Conservation (phyloP, 2,329 filamentous ascomycete species). For the Lachnellula hyalina region DNA sequence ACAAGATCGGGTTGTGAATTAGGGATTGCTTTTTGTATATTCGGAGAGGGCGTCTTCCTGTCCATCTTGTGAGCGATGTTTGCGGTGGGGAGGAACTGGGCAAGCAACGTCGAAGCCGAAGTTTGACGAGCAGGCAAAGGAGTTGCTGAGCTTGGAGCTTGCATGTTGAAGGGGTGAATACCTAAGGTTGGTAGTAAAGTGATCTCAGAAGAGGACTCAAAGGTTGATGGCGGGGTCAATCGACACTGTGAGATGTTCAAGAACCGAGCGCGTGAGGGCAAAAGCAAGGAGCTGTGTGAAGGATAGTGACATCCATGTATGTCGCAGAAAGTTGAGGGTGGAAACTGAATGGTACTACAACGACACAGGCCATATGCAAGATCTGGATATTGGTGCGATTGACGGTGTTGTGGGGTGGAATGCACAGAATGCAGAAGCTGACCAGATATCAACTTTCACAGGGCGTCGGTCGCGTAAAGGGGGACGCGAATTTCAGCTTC, state of each 20-base stretch:
- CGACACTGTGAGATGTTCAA: no score
- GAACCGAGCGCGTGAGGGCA: no score
- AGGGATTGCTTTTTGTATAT: neutral
- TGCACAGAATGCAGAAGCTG: neutral
- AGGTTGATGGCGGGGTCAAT: no score
- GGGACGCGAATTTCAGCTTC: neutral
- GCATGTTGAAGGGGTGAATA: no score
- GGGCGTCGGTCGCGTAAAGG: neutral
- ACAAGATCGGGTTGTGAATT: neutral
- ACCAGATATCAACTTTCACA: neutral
- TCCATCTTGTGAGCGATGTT: constrained; percentile 28
- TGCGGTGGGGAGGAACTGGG: constrained; percentile 24
- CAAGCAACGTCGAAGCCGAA: constrained; percentile 24
- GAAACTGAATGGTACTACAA: neutral
- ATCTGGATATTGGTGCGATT: neutral
- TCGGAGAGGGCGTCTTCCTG: neutral
- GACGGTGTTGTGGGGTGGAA: neutral
- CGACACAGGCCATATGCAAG: neutral
- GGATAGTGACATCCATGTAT: neutral
- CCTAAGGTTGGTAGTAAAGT: no score
- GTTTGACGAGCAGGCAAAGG: constrained; percentile 5
- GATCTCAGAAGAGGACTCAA: no score
- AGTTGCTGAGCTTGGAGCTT: neutral
- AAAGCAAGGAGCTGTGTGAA: no score
- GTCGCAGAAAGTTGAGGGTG: neutral